Base-by-base conservation (phyloP, 345 rosid genomes). In the Gossypium stocksii region DNA sequence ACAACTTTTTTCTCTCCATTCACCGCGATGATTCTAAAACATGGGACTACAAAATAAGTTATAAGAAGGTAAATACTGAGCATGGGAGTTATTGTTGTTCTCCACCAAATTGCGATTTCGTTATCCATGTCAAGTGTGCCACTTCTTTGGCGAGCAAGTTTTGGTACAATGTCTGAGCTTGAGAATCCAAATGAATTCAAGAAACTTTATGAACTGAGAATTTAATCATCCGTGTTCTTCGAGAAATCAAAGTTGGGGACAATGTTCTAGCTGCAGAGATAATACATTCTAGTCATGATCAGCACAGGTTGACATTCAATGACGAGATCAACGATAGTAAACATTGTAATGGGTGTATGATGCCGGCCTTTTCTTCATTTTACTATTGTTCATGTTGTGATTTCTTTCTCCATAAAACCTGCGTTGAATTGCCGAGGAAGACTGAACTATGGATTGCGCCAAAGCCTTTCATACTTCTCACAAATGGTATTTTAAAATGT, bases 81-180 rank as follows among this genome's bases (percentile, higher is more conserved):
- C 27, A 65, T 0, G 70, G n/a, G 4, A 43, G 70, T 43, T 65
- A 43, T 11, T 65, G 20, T 10, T 82, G 84, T 20, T 4, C 46
- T 2, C 13, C 1, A 23, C 49, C 49, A 9, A 74, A 60, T 0
- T 76, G 71, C 9, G 59, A 74, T 27, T 82, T 41, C 2, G 19
- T 61, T 27, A 73, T 58, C 57, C 80, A 79, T 70, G 52, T 74
- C 2, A 25, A 15, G 20, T 82, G 84, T 51, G 80, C 78, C 60
- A 76, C 54, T 9, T 4, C n/a, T 2, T 7, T 17, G 0, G 19
- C 56, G 1, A 2, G 13, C n/a, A 57, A 54, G 16, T 15, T 48
- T 4, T 75, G 57, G 67, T 68, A 71, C 17, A 53, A 61, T 3
- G 27, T 44, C 59, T 20, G 66, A 68, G 46, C 2, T 45, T 2